A percentile compares a stretch with the other conserved stretches of the same genome.
Evolutionary conservation across 1,284 basidiomycete species (phyloP).

Genomic region (Ustilago bromivora): DNA sequence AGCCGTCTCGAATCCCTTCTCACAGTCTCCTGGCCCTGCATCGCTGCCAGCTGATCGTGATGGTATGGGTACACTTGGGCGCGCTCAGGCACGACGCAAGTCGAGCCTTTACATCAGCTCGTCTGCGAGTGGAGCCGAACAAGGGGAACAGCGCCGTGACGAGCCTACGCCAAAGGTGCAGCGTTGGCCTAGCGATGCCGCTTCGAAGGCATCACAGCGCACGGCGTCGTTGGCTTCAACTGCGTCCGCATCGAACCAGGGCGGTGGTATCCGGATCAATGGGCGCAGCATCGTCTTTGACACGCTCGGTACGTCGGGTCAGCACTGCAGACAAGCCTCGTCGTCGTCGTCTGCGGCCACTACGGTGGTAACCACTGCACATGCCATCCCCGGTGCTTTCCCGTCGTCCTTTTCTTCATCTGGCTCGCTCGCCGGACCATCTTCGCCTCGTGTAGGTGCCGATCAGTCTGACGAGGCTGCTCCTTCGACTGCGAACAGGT

Average conservation of each 20-base stretch:
- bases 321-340: slow-evolving; percentile 32
- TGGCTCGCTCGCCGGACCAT: slow-evolving; percentile 25
- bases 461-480: slow-evolving; percentile 13
- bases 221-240: slow-evolving; percentile 23
- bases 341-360: slow-evolving; percentile 27
- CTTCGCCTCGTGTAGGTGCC: slow-evolving; percentile 10
- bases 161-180: slow-evolving; percentile 30
- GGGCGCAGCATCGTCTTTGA: slow-evolving; percentile 48
- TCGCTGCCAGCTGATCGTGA: slow-evolving; percentile 38
- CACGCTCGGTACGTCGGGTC: not conserved
- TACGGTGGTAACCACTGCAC: slow-evolving; percentile 32
- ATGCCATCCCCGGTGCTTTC: slow-evolving; percentile 46
- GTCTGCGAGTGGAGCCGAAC: slow-evolving; percentile 11
- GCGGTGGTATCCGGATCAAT: slow-evolving; percentile 43
- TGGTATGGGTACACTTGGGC: slow-evolving; percentile 25
- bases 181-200: slow-evolving; percentile 37
- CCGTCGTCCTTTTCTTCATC: slow-evolving; percentile 38
- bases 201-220: slow-evolving; percentile 19
- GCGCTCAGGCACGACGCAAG: slow-evolving; percentile 35
- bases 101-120: slow-evolving; percentile 42
- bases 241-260: slow-evolving; percentile 17
- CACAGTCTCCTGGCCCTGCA: slow-evolving; percentile 50
- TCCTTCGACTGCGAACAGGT: not conserved
- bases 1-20: slow-evolving; percentile 48
- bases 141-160: not conserved